Evolutionary conservation across 345 rosid species (phyloP), one percentile per base, ranked within the genome.

Genomic region (Rubroshorea leprosula): DNA sequence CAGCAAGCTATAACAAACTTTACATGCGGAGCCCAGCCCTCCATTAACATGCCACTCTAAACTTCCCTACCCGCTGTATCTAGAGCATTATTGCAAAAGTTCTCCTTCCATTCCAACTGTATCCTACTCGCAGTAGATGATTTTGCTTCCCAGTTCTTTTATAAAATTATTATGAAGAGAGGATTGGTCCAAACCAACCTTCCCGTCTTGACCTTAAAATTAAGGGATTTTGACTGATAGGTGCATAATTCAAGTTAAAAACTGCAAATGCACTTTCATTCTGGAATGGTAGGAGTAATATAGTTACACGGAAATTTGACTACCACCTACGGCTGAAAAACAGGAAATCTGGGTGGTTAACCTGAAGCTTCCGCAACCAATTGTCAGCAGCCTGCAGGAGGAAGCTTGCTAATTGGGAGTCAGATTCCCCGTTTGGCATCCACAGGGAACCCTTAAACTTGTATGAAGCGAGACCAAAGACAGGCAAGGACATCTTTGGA

Each of bases 401-500:
- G 41, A 13, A 35, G 41, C 41, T 35, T 0, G 71, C 72, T 38
- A 82, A 69, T 60, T 63, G 84, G 46, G 58, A 52, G 20, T 83
- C 94, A 21, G 61, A 57, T 10, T 69, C 77, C 15, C 74, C 81
- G 19, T 58, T 77, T 19, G 77, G 80, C 38, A 78, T 87, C 96
- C 99, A 87, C 65, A 89, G 71, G 21, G 96, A 82, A 23, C 84
- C 88, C 76, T 77, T 80, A 62, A 86, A 76, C 77, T 87, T 93
- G 66, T 87, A 87, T 22, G 91, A 79, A 41, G 96, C 96, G 20
- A 93, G 90, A 55, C 90, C 97, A 54, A 82, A 80, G 21, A 77
- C 76, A 14, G 83, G 84, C 68, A 93, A 68, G 12, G 65, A 53
- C 45, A 76, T 74, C 74, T 67, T 80, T 49, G 72, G 77, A 52